Conservation (phyloP, 129 eudicot species). For the Helianthus tuberosus region DNA sequence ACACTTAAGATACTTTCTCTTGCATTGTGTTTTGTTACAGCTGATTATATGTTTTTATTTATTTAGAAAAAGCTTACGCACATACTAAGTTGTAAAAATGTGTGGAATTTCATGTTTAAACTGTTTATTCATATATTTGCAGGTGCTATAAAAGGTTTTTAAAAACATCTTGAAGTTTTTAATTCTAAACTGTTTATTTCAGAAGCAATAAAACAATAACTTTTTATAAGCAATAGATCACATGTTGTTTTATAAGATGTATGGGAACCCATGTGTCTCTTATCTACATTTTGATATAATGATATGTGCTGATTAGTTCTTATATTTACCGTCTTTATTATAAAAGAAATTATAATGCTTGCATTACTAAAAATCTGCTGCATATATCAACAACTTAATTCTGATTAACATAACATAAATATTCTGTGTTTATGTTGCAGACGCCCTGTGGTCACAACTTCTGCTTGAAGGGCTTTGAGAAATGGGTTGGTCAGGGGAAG, state of each 20-base stretch:
- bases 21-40: neutral
- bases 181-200: neutral
- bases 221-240: neutral
- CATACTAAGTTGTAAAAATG: no score
- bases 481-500: neutral
- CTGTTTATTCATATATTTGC: neutral
- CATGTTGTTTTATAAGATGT: neutral
- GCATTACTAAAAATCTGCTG: no score
- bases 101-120: no score
- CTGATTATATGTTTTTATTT: neutral
- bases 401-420: no score
- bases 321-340: neutral
- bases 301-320: neutral
- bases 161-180: neutral
- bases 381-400: no score
- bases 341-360: neutral
- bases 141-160: no score
- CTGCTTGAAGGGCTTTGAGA: no score
- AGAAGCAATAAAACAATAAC: neutral
- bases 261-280: neutral
- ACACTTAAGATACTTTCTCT: neutral
- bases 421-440: no score
- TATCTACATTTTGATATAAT: neutral
- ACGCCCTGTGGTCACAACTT: no score
- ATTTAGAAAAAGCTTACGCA: no score